Percentiles rank a stretch among this genome's conserved stretches.
These are phyloP conservation scores for Flaveria sonorensis DNA, from an alignment of 129 eudicot genomes.

Conservation along the genomic window DNA sequence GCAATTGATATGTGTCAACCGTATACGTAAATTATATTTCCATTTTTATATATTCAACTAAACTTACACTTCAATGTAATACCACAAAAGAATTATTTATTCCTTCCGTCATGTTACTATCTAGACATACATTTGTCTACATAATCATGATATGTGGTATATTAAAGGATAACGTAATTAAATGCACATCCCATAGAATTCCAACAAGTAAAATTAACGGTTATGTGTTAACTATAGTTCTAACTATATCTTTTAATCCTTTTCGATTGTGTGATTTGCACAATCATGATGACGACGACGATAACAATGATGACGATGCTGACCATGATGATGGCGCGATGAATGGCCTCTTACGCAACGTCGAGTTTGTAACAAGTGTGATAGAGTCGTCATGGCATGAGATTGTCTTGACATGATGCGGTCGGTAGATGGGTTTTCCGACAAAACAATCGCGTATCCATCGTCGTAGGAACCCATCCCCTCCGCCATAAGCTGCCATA, in stretches of 20 bases:
- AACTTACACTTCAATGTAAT: not conserved
- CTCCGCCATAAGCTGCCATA: slow-evolving; percentile 69
- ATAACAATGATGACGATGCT: not conserved
- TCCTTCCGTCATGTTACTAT: not conserved
- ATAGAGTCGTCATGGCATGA: slow-evolving; percentile 47
- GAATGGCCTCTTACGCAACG: not conserved
- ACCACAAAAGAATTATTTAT: not conserved
- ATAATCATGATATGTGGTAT: too few species aligned
- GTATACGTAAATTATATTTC: not conserved
- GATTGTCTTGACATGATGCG: slow-evolving; percentile 56
- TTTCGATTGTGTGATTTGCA: slow-evolving; percentile 17
- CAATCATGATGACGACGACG: not conserved
- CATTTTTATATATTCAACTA: not conserved
- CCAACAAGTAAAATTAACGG: too few species aligned
- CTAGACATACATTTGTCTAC: not conserved
- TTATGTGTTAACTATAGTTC: too few species aligned
- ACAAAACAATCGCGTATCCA: slow-evolving; percentile 56
- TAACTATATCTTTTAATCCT: not conserved
- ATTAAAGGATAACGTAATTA: too few species aligned
- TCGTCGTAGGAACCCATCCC: slow-evolving; percentile 61
- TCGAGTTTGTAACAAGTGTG: slow-evolving; percentile 27
- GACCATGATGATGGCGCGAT: not conserved
- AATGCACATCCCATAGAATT: too few species aligned
- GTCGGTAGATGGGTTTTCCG: slow-evolving; percentile 48
- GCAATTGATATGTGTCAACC: not conserved